Conservation (phyloP, 306 rosid species). For the Begonia loranthoides region DNA sequence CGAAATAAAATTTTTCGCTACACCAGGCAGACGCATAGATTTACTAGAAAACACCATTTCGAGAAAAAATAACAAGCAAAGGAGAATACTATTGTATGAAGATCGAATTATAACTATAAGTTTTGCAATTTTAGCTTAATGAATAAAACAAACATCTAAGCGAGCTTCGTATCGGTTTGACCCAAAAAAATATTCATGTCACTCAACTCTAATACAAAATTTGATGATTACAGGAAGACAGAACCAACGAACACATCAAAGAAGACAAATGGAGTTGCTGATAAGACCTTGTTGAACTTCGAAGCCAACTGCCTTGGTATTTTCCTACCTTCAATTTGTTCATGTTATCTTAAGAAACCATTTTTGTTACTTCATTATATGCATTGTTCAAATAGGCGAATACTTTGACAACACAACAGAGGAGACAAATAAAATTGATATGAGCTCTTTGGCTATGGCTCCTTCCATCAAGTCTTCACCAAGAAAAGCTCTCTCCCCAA, state of each 20-base stretch:
- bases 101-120: slow-evolving; percentile 8
- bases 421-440: no score
- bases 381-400: slow-evolving; percentile 14
- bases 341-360: background rate
- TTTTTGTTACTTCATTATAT: no score
- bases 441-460: no score
- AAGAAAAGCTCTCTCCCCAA: slow-evolving; percentile 59
- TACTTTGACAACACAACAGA: no score
- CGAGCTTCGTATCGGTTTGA: no score
- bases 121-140: background rate
- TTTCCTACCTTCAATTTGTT: background rate
- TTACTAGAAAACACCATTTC: no score
- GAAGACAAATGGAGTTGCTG: slow-evolving; percentile 14
- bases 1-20: no score
- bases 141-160: no score
- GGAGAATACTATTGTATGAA: slow-evolving; percentile 19
- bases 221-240: slow-evolving; percentile 10
- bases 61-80: no score
- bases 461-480: no score
- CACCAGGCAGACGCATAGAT: no score
- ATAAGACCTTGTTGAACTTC: slow-evolving; percentile 17
- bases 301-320: slow-evolving; percentile 23
- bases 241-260: slow-evolving; percentile 9
- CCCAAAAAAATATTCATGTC: no score
- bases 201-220: background rate